phyloP scores from a whole-genome alignment of 176 grass and related monocot species.

The Cocos nucifera region DNA sequence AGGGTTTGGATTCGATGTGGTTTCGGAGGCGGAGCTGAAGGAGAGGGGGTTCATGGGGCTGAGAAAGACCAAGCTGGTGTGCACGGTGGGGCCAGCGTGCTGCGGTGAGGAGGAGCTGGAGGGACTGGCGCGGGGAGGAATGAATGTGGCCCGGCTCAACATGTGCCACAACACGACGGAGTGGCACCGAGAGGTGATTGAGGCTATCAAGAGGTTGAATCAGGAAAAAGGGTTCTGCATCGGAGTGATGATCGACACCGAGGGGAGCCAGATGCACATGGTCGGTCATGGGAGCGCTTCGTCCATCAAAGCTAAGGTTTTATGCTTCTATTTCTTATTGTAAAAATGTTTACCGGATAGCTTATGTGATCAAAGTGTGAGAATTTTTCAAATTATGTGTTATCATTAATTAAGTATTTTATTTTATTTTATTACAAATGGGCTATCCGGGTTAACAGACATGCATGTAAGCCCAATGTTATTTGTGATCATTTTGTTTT shows the following conservation, averaged over 20 bases:
- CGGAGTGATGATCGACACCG: constrained; percentile 61
- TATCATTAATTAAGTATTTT: too few species aligned
- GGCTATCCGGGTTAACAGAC: too few species aligned
- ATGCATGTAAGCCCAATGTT: too few species aligned
- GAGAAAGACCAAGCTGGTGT: constrained; percentile 57
- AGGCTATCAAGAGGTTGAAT: constrained; percentile 42
- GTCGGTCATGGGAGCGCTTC: constrained; percentile 40
- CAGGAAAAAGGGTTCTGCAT: constrained; percentile 57
- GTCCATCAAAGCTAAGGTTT: constrained; percentile 50
- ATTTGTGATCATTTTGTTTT: too few species aligned
- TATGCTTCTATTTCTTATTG: background rate
- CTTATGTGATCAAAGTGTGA: background rate
- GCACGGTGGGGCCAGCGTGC: constrained; percentile 54
- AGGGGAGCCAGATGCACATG: constrained; percentile 55
- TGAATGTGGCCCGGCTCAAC: constrained; percentile 62
- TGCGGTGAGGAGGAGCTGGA: constrained; percentile 20
- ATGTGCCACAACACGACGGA: constrained; percentile 53
- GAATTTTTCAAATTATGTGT: too few species aligned
- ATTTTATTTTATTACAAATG: too few species aligned
- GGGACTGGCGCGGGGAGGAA: constrained; percentile 50
- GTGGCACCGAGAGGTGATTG: constrained; percentile 43
- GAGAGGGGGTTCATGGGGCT: constrained; percentile 69
- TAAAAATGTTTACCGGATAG: background rate
- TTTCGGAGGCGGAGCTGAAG: constrained; percentile 53
- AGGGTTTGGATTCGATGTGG: constrained; percentile 28